A percentile compares a stretch with the other conserved stretches of the same genome.
phyloP scores from a whole-genome alignment of 352 stramenopile genomes.

The Thraustotheca clavata region DNA sequence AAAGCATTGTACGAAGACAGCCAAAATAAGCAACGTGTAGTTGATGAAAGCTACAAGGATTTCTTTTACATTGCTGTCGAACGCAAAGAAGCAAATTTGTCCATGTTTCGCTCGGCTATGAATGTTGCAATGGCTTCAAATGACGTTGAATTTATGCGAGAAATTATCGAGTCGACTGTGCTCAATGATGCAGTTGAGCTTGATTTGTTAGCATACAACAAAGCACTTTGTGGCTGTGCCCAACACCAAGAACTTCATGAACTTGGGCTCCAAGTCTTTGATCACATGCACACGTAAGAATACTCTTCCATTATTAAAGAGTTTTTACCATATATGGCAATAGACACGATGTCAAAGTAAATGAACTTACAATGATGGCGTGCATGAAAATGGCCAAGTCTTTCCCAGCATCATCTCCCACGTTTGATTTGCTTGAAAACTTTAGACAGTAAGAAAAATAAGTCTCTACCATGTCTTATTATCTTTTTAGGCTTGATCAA shows the following conservation, averaged over 20 bases:
- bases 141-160: not conserved
- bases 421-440: not conserved
- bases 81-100: not conserved
- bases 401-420: not conserved
- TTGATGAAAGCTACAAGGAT: not conserved
- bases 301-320: not conserved
- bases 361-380: conserved; percentile 4
- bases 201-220: not conserved
- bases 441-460: not conserved
- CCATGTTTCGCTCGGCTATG: not conserved
- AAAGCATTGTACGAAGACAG: not conserved
- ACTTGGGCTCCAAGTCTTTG: not conserved
- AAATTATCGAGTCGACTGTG: not conserved
- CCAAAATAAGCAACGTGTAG: not conserved
- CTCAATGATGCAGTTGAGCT: not conserved
- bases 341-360: not conserved
- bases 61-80: not conserved
- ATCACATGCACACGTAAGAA: not conserved
- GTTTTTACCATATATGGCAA: not conserved
- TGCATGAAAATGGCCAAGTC: conserved; percentile 4
- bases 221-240: not conserved
- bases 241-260: not conserved
- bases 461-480: not conserved
- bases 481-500: not conserved
- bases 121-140: not conserved